Evolutionary conservation across 441 rosid genomes (phyloP), one percentile per base, ranked within the genome.

Genomic region (Biscutella auriculata): DNA sequence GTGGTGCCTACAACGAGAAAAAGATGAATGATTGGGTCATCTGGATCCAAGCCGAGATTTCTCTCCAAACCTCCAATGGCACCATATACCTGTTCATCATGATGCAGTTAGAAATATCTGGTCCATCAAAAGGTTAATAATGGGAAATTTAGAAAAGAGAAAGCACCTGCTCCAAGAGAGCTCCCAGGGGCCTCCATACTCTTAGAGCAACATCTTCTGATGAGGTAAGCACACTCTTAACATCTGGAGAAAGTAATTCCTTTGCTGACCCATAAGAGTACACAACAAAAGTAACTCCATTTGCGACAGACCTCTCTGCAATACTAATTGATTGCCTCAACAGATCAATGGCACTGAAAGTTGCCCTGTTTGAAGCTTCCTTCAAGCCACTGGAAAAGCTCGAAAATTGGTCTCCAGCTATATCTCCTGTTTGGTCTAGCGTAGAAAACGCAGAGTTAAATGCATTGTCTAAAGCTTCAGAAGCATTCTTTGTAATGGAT

Each of bases 11-110:
- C 62, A 53, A 84, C 56, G 60, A 87, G 83, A 71, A 77, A 53
- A 59, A 87, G 80, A 32, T 85, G 82, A 70, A 94, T 74, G 51
- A 89, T 30, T 37, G 96, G 99, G 79, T 89, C 99, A 68, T 75
- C 82, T 41, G 99, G 86, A 76, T 87, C 74, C 76, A 89, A 71
- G 44, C 97, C 96, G 36, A 89, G 44, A 61, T 64, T 79, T 75
- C 79, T 83, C 77, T 89, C 97, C 78, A 87, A 52, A 63, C 65
- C 84, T 72, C 78, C 89, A 68, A 87, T 63, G 52, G 79, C 77
- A 59, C 57, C 26, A 46, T 69, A 87, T 49, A 79, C 82, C 99
- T 93, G 72, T 66, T 70, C 58, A 45, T 35, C 53, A 62, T 45
- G 32, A 30, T 23, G 11, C 16, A n/a, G 9, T 63, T 32, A 57